Evolutionary conservation across 2,329 filamentous ascomycete genomes (phyloP).

Genomic region (Blastomyces percursus): DNA sequence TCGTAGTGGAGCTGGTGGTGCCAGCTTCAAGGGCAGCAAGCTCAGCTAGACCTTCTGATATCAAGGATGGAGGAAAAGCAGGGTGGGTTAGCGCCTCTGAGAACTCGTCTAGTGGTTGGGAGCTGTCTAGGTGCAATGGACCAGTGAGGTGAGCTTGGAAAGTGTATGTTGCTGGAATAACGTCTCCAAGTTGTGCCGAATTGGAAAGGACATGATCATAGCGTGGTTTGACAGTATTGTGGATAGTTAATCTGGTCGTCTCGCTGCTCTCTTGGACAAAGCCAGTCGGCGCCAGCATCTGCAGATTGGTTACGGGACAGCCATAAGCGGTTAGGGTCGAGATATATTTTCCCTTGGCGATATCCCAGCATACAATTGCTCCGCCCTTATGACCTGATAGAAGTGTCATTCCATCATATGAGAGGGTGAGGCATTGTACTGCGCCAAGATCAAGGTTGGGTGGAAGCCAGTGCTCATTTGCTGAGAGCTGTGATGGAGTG

Average conservation of each 20-base stretch:
- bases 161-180: constrained; percentile 34
- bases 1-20: constrained; percentile 9
- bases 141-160: constrained; percentile 30
- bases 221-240: constrained; percentile 64
- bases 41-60: constrained; percentile 34
- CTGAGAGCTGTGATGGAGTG: constrained; percentile 31
- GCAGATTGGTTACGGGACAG: constrained; percentile 69
- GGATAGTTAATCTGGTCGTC: constrained; percentile 40
- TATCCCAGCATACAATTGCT: constrained; percentile 69
- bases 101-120: constrained; percentile 20
- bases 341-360: constrained; percentile 57
- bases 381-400: constrained; percentile 74
- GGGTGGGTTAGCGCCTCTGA: constrained; percentile 29
- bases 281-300: constrained; percentile 55
- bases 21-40: constrained; percentile 21
- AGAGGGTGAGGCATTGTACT: constrained; percentile 58
- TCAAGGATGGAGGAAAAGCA: constrained; percentile 28
- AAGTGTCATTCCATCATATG: constrained; percentile 70
- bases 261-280: constrained; percentile 27
- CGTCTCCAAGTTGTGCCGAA: constrained; percentile 24
- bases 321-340: constrained; percentile 61
- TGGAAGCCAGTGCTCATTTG: constrained; percentile 38
- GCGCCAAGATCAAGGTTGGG: constrained; percentile 54
- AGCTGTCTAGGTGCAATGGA: constrained; percentile 10
- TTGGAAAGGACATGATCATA: constrained; percentile 32